Evolutionary conservation across 352 stramenopile genomes (phyloP), one percentile per base, ranked within the genome.

Genomic region (Globisporangium solare): DNA sequence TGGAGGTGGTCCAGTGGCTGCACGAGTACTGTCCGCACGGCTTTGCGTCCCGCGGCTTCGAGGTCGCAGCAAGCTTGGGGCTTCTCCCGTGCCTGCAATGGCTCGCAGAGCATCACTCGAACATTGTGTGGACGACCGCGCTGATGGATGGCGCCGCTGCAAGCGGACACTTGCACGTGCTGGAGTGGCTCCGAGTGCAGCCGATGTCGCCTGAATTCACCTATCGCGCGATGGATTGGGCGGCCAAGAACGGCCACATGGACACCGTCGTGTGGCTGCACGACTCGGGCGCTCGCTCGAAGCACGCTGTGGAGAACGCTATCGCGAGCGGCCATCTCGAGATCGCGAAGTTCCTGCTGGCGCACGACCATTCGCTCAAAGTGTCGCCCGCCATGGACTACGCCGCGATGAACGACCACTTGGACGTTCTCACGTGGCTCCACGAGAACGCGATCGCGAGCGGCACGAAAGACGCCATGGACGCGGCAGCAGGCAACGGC

Each of bases 401-500:
- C 43, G 53, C 53, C 0, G 53, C 53, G 14, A 18, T 43, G 18
- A 51, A 59, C 53, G 46, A 51, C 31, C 53, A 59, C 27, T 15
- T 59, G 18, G 24, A 43, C 8, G 20, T 59, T 3, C 43, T 53
- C 15, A 6, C 47, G 53, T 59, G 53, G 53, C 53, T 59, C 14
- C 24, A 59, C 17, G 43, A 32, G 27, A 51, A n/a, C 53, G 21
- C 51, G 43, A 13, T 59, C 14, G 53, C 53, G 10, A 43, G 51
- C 43, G 51, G 53, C 45, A 59, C 53, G 31, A 52, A 32, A 32
- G 53, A 59, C 53, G 54, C 54, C 32, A 60, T 60, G 54, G 54
- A 60, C 22, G 47, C 47, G 35, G 54, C 54, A 3, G 54, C 54
- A 2, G 43, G 78, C 64, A 83, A 77, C 49, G 70, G 70, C 2